These are phyloP conservation scores for Ciborinia camelliae DNA, from an alignment of 2,329 filamentous ascomycete genomes.

Conservation along the genomic window DNA sequence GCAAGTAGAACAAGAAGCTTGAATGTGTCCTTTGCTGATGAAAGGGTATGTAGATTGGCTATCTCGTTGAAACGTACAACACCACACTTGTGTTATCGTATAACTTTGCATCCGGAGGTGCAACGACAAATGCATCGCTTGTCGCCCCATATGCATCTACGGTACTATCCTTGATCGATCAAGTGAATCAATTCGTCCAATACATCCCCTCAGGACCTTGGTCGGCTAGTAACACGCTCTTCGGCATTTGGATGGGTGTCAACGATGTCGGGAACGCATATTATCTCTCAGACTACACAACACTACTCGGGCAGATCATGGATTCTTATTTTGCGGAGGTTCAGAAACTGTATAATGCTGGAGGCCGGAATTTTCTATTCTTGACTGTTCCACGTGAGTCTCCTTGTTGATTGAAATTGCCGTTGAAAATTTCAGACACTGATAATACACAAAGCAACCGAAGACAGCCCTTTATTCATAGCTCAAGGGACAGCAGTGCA, in stretches of 20 bases:
- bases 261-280: constrained; percentile 9
- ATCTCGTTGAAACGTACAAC: background rate
- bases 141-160: background rate
- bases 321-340: background rate
- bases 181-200: background rate
- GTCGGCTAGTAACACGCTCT: background rate
- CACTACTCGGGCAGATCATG: background rate
- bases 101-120: background rate
- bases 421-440: background rate
- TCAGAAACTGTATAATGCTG: background rate
- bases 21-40: background rate
- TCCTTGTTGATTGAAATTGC: background rate
- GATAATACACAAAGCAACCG: background rate
- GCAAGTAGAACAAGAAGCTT: background rate
- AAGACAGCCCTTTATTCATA: background rate
- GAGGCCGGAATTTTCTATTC: background rate
- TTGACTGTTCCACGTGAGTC: constrained; percentile 8
- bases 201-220: background rate
- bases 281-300: background rate
- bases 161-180: background rate
- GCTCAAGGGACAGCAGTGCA: background rate
- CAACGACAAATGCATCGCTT: constrained; percentile 2
- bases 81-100: background rate
- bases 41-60: background rate
- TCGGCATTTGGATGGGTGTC: constrained; percentile 2